Evolutionary conservation across 2,329 filamentous ascomycete species (phyloP).

Genomic region (Colletotrichum ledebouriae): DNA sequence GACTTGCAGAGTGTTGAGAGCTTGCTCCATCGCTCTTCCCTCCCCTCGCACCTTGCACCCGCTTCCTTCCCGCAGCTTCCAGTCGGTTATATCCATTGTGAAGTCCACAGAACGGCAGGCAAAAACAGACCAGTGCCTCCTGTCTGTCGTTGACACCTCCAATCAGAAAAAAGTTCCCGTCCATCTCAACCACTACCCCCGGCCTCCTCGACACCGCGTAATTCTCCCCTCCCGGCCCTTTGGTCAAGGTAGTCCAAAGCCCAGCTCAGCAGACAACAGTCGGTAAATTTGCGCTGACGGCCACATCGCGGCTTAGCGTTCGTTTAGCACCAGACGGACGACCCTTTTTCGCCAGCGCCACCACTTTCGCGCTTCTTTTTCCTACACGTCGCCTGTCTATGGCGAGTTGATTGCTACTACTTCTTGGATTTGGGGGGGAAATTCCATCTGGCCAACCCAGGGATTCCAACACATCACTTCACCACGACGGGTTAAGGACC

Average conservation of each 20-base stretch:
- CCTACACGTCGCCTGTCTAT: conserved; percentile 22
- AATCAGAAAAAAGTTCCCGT: conserved; percentile 38
- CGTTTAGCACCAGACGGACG: conserved; percentile 36
- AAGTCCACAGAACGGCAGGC: conserved; percentile 23
- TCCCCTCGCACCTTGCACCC: conserved; percentile 13
- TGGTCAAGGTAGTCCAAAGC: conserved; percentile 10
- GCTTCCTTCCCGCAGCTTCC: conserved; percentile 23
- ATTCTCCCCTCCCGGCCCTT: conserved; percentile 15
- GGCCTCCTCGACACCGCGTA: conserved; percentile 34
- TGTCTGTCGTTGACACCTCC: conserved; percentile 23
- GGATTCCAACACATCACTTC: conserved; percentile 4
- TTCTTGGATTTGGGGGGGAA: conserved; percentile 33
- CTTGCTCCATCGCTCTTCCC: conserved; percentile 23
- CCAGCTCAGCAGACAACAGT: conserved; percentile 10
- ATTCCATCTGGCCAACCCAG: conserved; percentile 23
- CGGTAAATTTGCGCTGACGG: conserved; percentile 39
- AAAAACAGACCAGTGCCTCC: conserved; percentile 27
- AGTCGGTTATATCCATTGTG: conserved; percentile 12
- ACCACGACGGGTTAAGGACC: conserved; percentile 4
- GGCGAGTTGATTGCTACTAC: conserved; percentile 37
- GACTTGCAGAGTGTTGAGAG: conserved; percentile 39
- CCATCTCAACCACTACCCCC: conserved; percentile 34
- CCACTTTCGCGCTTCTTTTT: conserved; percentile 34
- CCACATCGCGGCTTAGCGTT: conserved; percentile 36
- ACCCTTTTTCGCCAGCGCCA: conserved; percentile 37